Evolutionary conservation across 257 asterid species (phyloP), one percentile per base, ranked within the genome.

Genomic region (Solanum bukasovii): DNA sequence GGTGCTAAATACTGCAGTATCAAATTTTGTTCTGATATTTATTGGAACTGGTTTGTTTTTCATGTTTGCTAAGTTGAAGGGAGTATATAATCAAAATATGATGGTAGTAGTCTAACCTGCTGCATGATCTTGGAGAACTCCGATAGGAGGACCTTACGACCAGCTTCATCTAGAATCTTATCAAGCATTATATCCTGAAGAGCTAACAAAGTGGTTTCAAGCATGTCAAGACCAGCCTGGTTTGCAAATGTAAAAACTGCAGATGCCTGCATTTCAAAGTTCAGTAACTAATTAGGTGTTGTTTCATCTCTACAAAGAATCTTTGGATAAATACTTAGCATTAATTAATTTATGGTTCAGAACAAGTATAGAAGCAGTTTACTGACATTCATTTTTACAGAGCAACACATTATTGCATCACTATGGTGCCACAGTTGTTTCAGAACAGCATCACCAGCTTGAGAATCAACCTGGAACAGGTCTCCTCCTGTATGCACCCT

Each of bases 181-280:
- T 96, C 99, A 18, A 96, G 96, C 94, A 96, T 92, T 84, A 96
- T 93, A 88, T 96, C 98, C 90, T 96, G 98, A 88, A 96, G 98
- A 90, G 98, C 95, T 5, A 94, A 97, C 2, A 95, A 93, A 34
- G 98, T 96, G 1, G 99, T 95, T 89, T 96, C 99, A n/a, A 96
- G 96, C 99, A 96, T 93, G 95, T 96, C 98, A 1, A 96, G 98
- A 13, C 99, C 98, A 0, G 98, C 98, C 90, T 96, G 98, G 92
- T 96, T 96, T 23, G 98, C 98, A 83, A 96, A 95, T 20, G 96
- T 93, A 87, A 96, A 95, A 20, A 93, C 98, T 3, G 98, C 98
- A 6, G 97, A 94, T 35, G 97, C 97, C 99, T 96, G 95, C 85
- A 92, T 35, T 61, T 4, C 56, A 8, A 81, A 81, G 68, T 44